These are phyloP conservation scores for Fereydounia khargensis DNA, from an alignment of 1,284 basidiomycete genomes.

Conservation along the genomic window DNA sequence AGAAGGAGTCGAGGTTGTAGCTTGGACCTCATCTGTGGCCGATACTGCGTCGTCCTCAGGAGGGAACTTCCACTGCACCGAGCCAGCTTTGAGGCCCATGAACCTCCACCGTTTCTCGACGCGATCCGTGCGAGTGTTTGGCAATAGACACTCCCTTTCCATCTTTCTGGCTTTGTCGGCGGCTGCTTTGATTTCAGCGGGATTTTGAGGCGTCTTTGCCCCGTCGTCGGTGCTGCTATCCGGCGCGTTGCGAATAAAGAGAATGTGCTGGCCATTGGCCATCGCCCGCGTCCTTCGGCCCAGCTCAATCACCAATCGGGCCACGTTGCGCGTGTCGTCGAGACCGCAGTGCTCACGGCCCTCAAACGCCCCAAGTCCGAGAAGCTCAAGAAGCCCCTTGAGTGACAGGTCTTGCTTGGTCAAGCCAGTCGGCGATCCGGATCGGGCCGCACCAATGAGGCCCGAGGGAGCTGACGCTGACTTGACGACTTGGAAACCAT, in stretches of 20 bases:
- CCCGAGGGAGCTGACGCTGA: conserved; percentile 1
- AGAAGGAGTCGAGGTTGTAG: too few relatives aligned
- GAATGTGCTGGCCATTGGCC: conserved; percentile 3
- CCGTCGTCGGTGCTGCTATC: background rate
- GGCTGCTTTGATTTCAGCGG: background rate
- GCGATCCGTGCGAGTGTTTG: conserved; percentile 18
- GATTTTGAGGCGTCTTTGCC: background rate
- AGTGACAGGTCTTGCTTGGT: conserved; percentile 31
- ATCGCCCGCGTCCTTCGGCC: conserved; percentile 7
- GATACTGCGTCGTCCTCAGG: conserved; percentile 9
- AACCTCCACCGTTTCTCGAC: conserved; percentile 17
- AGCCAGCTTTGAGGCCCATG: conserved; percentile 17
- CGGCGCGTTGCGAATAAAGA: conserved; percentile 1
- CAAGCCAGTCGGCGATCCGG: conserved; percentile 3
- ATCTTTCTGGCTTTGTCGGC: conserved; percentile 10
- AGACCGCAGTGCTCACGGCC: conserved; percentile 61
- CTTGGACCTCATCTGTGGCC: too few relatives aligned
- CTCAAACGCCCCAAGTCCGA: conserved; percentile 48
- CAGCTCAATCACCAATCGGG: conserved; percentile 53
- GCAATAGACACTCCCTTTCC: conserved; percentile 17
- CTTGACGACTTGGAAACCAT: conserved; percentile 27
- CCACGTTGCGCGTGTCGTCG: conserved; percentile 60
- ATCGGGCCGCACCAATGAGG: background rate
- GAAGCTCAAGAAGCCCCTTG: conserved; percentile 27
- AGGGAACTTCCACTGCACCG: conserved; percentile 24